These are phyloP conservation scores for Mucor saturninus DNA, from an alignment of 371 early-diverging fungal genomes.

Conservation along the genomic window DNA sequence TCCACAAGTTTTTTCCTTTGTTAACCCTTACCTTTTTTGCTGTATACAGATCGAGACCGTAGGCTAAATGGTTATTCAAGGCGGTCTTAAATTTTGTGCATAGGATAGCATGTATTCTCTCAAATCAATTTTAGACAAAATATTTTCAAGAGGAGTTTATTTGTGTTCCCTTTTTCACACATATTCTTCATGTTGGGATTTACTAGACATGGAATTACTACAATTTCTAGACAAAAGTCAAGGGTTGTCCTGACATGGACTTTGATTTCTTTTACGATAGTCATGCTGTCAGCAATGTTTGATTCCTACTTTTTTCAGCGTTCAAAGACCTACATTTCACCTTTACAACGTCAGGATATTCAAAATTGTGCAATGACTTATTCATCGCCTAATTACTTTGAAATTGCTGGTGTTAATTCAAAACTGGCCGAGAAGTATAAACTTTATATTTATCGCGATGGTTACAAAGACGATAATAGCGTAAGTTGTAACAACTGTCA, in stretches of 20 bases:
- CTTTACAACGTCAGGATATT: constrained; percentile 43
- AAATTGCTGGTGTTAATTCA: constrained; percentile 55
- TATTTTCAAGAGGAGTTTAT: not conserved
- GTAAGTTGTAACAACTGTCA: constrained; percentile 9
- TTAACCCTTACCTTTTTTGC: too few relatives aligned
- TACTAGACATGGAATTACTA: not conserved
- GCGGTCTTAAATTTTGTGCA: too few relatives aligned
- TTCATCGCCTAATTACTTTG: constrained; percentile 75
- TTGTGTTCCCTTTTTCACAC: not conserved
- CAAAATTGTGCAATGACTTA: constrained; percentile 81
- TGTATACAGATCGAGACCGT: too few relatives aligned
- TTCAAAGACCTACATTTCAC: not conserved
- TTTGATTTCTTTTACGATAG: not conserved
- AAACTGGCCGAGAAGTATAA: constrained; percentile 69
- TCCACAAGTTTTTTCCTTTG: too few relatives aligned
- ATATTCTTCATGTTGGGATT: constrained; percentile 8
- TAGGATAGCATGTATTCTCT: too few relatives aligned
- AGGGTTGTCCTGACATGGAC: not conserved
- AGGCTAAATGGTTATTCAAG: too few relatives aligned
- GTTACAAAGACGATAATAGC: constrained; percentile 46
- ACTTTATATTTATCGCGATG: constrained; percentile 79
- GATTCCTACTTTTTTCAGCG: constrained; percentile 5
- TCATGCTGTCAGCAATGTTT: not conserved
- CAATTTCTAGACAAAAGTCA: not conserved
- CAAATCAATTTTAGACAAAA: not conserved